A percentile compares a stretch with the other conserved stretches of the same genome.
phyloP scores from a whole-genome alignment of 1,139 yeast genomes.

The Saccharomyces pastorianus region DNA sequence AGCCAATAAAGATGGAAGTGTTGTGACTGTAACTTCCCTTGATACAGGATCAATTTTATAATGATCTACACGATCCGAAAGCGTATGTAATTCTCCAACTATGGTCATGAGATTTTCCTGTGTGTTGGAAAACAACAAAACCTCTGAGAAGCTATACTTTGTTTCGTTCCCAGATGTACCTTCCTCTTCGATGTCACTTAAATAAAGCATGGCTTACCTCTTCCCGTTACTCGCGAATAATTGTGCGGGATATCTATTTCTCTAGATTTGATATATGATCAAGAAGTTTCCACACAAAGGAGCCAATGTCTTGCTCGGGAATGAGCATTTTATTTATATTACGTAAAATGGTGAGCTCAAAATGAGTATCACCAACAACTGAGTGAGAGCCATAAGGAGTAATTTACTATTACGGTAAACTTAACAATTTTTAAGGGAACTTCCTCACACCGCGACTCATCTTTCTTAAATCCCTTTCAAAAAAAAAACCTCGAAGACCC shows the following conservation, averaged over 20 bases:
- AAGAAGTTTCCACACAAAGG: background rate
- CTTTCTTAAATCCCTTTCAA: background rate
- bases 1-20: conserved; percentile 14
- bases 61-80: conserved; percentile 12
- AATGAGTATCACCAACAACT: too few species aligned
- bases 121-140: conserved; percentile 6
- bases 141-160: conserved; percentile 1
- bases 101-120: conserved; percentile 11
- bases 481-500: background rate
- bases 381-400: background rate
- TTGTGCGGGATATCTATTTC: too few species aligned
- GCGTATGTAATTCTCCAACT: conserved; percentile 11
- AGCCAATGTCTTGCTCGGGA: background rate
- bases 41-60: conserved; percentile 8
- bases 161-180: background rate
- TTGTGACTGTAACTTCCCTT: conserved; percentile 1
- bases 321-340: background rate
- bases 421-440: background rate
- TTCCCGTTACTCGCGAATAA: too few species aligned
- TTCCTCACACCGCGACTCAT: background rate
- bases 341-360: too few species aligned
- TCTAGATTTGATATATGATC: too few species aligned
- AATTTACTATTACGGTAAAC: background rate
- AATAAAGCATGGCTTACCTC: background rate
- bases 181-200: conserved; percentile 4